These are phyloP conservation scores for Emmonsiellopsis sp. DNA, from an alignment of 2,329 filamentous ascomycete species.

Conservation along the genomic window DNA sequence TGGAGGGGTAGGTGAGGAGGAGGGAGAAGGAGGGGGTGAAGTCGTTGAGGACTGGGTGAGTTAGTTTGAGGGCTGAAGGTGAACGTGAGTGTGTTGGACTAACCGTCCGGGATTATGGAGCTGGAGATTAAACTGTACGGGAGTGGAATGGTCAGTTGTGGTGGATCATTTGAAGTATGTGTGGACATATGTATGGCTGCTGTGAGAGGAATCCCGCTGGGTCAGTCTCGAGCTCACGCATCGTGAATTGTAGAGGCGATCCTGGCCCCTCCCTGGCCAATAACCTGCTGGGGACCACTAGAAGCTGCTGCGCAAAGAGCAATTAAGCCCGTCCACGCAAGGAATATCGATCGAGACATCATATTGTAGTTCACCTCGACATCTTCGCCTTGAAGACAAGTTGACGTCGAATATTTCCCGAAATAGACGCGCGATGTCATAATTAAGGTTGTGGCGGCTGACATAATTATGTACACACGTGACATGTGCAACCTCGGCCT, in stretches of 20 bases:
- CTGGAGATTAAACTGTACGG: constrained; percentile 1
- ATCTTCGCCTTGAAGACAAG: too few species aligned
- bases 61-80: background rate
- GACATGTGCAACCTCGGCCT: background rate
- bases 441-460: too few species aligned
- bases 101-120: constrained; percentile 10
- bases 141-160: background rate
- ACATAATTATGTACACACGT: background rate
- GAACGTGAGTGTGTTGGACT: background rate
- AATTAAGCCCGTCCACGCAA: background rate
- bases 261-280: background rate
- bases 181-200: too few species aligned
- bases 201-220: background rate
- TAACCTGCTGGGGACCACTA: background rate
- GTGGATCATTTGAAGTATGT: background rate
- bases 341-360: background rate
- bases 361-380: background rate
- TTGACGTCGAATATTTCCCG: too few species aligned
- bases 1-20: constrained; percentile 39
- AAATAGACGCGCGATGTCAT: too few species aligned
- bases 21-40: constrained; percentile 49
- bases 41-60: constrained; percentile 45
- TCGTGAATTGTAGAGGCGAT: constrained; percentile 5
- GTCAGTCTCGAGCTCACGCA: constrained; percentile 6
- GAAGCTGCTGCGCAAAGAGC: background rate